phyloP scores from a whole-genome alignment of 2,329 filamentous ascomycete species.

The Aspergillus neotritici region DNA sequence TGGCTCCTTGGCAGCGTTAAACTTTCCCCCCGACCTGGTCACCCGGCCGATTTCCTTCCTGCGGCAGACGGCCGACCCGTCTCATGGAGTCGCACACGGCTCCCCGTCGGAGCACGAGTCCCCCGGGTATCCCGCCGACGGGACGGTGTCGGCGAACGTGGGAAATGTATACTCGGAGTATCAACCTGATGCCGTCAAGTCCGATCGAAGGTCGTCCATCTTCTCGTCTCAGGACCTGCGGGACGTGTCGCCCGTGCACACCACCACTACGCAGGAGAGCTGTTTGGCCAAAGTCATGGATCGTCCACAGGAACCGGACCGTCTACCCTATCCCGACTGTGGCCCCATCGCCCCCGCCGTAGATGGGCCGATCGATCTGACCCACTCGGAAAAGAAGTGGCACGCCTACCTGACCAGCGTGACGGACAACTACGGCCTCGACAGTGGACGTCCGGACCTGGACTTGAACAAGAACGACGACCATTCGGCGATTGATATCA shows the following conservation, averaged over 20 bases:
- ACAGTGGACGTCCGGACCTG: constrained; percentile 62
- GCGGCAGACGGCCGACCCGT: constrained; percentile 25
- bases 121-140: neutral
- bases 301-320: constrained; percentile 1
- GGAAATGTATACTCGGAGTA: constrained; percentile 3
- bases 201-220: too few species aligned
- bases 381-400: constrained; percentile 25
- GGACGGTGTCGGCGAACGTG: constrained; percentile 1
- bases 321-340: neutral
- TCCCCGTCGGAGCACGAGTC: constrained; percentile 3
- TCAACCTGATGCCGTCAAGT: constrained; percentile 1
- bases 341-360: neutral
- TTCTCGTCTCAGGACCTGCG: too few species aligned
- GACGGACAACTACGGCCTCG: constrained; percentile 59
- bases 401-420: constrained; percentile 28
- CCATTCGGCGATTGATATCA: constrained; percentile 55
- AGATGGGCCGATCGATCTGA: constrained; percentile 27
- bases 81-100: constrained; percentile 33
- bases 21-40: constrained; percentile 27
- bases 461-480: constrained; percentile 70
- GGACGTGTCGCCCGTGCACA: neutral
- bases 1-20: constrained; percentile 22
- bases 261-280: constrained; percentile 1
- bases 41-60: constrained; percentile 34
- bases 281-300: constrained; percentile 11